These are phyloP conservation scores for Populus pruinosa DNA, from an alignment of 345 rosid species.

Conservation along the genomic window DNA sequence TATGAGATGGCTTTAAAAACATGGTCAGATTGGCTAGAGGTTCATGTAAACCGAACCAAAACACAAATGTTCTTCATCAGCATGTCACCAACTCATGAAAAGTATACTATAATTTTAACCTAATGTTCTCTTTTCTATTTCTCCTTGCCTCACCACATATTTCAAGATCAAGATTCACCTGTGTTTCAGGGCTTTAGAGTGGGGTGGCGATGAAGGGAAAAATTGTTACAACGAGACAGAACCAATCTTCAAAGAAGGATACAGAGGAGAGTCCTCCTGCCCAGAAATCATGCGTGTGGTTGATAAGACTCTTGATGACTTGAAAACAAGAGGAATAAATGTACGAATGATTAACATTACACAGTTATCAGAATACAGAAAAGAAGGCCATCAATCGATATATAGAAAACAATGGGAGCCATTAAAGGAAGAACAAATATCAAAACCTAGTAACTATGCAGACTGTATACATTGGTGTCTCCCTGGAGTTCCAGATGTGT, in stretches of 20 bases:
- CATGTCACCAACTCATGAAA: conserved; percentile 33
- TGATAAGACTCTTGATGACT: conserved; percentile 33
- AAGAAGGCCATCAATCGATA: conserved; percentile 73
- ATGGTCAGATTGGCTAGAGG: conserved; percentile 29
- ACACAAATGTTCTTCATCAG: conserved; percentile 20
- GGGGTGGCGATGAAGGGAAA: conserved; percentile 52
- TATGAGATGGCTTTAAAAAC: conserved; percentile 32
- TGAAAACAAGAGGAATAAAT: conserved; percentile 46
- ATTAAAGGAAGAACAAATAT: conserved; percentile 39
- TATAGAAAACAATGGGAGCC: conserved; percentile 73
- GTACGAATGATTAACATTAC: conserved; percentile 71
- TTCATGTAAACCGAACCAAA: conserved; percentile 22
- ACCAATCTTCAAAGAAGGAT: conserved; percentile 45
- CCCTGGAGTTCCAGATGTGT: conserved; percentile 90
- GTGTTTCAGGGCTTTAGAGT: conserved; percentile 57
- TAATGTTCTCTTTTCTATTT: not conserved
- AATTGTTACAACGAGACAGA: conserved; percentile 65
- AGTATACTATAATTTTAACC: not conserved
- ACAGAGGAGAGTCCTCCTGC: conserved; percentile 47
- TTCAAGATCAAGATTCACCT: not conserved
- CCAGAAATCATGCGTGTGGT: conserved; percentile 53
- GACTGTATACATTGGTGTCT: conserved; percentile 95
- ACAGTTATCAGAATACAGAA: conserved; percentile 69
- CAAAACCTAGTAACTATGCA: conserved; percentile 59
- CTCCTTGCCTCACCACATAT: not conserved